Conservation (phyloP, 2,329 filamentous ascomycete genomes). For the Tricladium varicosporioides region DNA sequence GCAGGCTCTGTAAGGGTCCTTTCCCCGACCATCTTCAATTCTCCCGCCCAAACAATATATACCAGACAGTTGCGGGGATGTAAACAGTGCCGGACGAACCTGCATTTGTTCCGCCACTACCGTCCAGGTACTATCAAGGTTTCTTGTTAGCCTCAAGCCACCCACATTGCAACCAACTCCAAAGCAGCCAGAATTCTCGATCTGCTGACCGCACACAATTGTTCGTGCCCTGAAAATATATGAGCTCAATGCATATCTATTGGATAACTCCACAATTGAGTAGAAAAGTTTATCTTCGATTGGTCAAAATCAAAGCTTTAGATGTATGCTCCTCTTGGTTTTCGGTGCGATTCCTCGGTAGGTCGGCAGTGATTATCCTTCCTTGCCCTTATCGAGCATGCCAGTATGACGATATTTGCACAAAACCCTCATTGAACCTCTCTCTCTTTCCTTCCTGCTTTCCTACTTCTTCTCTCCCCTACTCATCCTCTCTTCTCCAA, state of each 20-base stretch:
- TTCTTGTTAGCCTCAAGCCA: neutral
- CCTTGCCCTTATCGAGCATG: neutral
- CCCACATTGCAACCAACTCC: neutral
- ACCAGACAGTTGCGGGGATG: slow-evolving; percentile 13
- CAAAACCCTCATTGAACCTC: neutral
- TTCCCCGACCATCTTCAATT: slow-evolving; percentile 7
- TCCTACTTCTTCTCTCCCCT: neutral
- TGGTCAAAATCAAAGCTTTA: neutral
- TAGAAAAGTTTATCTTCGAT: neutral
- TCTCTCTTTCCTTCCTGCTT: neutral
- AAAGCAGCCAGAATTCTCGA: slow-evolving; percentile 1
- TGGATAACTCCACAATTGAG: neutral
- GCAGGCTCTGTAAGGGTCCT: slow-evolving; percentile 1
- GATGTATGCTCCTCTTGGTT: neutral
- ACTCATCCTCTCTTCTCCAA: neutral
- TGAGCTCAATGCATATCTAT: neutral
- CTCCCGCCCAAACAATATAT: slow-evolving; percentile 3
- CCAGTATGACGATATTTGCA: neutral
- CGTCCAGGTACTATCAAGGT: neutral
- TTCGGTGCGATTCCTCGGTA: neutral
- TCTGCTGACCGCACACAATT: slow-evolving; percentile 2
- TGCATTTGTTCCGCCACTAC: neutral
- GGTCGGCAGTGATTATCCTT: neutral
- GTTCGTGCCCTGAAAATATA: neutral
- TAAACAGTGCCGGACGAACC: neutral